Evolutionary conservation across 495 filamentous ascomycete genomes (phyloP).

Genomic region (Daldinia concentrica): DNA sequence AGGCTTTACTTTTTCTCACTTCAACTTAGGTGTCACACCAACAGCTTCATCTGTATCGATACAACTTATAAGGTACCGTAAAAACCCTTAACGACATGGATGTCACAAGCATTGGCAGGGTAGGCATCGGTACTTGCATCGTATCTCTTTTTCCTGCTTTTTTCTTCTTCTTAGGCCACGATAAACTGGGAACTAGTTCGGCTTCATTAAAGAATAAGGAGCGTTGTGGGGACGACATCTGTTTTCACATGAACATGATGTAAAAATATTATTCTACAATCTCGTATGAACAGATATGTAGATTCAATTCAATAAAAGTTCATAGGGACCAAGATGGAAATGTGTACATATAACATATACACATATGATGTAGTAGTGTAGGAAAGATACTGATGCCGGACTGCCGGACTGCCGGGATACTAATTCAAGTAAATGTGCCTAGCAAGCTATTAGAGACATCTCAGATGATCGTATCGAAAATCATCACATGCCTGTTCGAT

Average conservation of each 20-base stretch:
- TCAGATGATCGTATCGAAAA: slow-evolving; percentile 1
- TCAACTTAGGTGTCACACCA: not conserved
- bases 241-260: not conserved
- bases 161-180: not conserved
- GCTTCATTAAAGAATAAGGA: slow-evolving; percentile 7
- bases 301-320: not conserved
- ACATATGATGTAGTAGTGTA: not conserved
- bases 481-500: slow-evolving; percentile 2
- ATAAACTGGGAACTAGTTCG: not conserved
- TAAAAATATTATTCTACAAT: not conserved
- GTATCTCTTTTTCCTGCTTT: not conserved
- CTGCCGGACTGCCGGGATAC: not conserved
- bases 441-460: not conserved
- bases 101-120: slow-evolving; percentile 5
- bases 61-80: not conserved
- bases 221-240: not conserved
- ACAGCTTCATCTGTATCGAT: not conserved
- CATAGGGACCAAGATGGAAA: not conserved
- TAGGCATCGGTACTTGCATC: slow-evolving; percentile 17
- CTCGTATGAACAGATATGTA: not conserved
- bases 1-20: slow-evolving; percentile 3
- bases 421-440: slow-evolving; percentile 1
- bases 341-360: not conserved
- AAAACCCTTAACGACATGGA: not conserved
- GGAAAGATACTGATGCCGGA: not conserved